Evolutionary conservation across 768 basidiomycete genomes (phyloP), one percentile per base, ranked within the genome.

Genomic region (Leccinum broughii): DNA sequence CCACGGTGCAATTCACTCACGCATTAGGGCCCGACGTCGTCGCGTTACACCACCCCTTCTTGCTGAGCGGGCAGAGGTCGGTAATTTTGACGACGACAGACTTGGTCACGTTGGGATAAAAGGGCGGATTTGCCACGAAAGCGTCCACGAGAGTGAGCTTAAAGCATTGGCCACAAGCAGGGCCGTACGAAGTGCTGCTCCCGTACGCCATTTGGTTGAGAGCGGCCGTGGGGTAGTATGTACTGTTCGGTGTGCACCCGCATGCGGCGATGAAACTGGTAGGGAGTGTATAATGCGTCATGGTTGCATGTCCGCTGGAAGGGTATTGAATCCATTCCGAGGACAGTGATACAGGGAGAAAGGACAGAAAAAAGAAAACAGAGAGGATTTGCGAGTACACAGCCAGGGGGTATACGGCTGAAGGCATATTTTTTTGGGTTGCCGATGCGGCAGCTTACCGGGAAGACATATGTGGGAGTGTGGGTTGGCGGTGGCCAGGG

Each of bases 131-230:
- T 0, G 85, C 78, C 20, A 80, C 77, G 66, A 87, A 85, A 4
- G 90, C 85, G 65, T 90, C 85, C 49, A 90, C 65, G 26, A 93
- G 78, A 0, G 89, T 89, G 59, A 93, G 74, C 54, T 87, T 86
- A 74, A 93, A 93, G 79, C 92, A 93, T 56, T 79, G 81, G 28
- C 92, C 92, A 68, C 90, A 92, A 3, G 79, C 81, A 35, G 89
- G 87, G 14, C 90, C 90, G 66, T 85, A 92, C 13, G 81, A 80
- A n/a, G 77, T 79, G 58, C 83, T 86, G 68, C 87, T 90, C 0
- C 92, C 90, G 64, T 82, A 93, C 1, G 92, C 92, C 80, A 88
- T 85, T 67, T 92, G 87, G 59, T 80, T 90, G 60, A 93, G 73
- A 9, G 92, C 92, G 10, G 87, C 92, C 1, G 91, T 93, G 6